A percentile compares a stretch with the other conserved stretches of the same genome.
Conservation (phyloP, 345 rosid species). For the Bruguiera gymnorhiza region DNA sequence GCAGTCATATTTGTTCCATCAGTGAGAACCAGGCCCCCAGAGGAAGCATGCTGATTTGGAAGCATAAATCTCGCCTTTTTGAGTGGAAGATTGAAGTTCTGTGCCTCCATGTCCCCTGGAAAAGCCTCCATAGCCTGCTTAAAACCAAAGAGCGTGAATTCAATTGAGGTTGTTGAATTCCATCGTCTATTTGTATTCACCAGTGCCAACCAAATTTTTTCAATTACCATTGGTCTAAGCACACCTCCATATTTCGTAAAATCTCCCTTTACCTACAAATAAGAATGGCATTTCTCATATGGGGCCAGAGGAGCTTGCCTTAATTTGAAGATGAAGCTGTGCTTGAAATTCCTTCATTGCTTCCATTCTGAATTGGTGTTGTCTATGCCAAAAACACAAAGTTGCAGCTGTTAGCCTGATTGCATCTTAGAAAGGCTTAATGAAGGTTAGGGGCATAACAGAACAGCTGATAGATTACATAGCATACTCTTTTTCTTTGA, state of each 20-base stretch:
- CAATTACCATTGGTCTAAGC: no score
- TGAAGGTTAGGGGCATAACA: neutral
- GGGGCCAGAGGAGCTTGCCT: conserved; percentile 12
- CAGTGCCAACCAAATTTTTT: no score
- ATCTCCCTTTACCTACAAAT: neutral
- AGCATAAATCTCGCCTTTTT: neutral
- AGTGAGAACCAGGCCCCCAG: neutral
- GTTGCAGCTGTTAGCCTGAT: conserved; percentile 10
- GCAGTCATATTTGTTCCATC: neutral
- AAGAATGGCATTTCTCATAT: neutral
- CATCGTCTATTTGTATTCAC: no score
- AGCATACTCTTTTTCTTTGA: conserved; percentile 2
- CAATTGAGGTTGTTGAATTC: neutral
- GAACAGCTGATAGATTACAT: neutral
- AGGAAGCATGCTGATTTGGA: neutral
- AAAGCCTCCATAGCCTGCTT: conserved; percentile 8
- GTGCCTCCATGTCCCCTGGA: conserved; percentile 15
- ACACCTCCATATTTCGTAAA: no score
- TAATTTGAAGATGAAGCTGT: conserved; percentile 1
- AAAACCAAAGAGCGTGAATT: neutral
- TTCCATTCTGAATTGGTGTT: neutral
- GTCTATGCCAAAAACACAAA: conserved; percentile 1
- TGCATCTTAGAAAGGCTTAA: neutral
- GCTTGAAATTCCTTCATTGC: neutral
- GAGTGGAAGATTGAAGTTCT: neutral